Evolutionary conservation across 2,329 filamentous ascomycete species (phyloP).

Genomic region (Emmonsiellopsis sp.): DNA sequence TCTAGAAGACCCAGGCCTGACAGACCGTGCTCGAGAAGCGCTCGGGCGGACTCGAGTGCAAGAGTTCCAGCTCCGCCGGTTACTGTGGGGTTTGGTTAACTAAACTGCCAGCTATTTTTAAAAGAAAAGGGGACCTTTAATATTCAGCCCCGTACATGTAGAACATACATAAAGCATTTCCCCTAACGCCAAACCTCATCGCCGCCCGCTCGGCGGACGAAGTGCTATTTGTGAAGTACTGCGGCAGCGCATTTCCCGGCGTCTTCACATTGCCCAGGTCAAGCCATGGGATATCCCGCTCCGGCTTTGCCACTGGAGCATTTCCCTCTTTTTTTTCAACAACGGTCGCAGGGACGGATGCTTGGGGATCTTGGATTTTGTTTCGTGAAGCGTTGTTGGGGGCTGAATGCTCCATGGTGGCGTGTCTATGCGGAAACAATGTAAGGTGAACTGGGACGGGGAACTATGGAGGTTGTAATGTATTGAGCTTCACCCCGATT

Average conservation of each 20-base stretch:
- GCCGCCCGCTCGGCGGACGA: slow-evolving; percentile 18
- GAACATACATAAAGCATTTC: slow-evolving; percentile 21
- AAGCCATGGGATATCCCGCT: slow-evolving; percentile 15
- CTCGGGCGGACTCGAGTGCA: slow-evolving; percentile 48
- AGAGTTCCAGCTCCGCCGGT: slow-evolving; percentile 60
- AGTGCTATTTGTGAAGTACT: slow-evolving; percentile 12
- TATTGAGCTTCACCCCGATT: no score
- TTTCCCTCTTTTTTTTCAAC: neutral
- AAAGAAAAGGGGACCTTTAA: neutral
- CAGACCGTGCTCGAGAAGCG: slow-evolving; percentile 60
- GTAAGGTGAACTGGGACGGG: neutral
- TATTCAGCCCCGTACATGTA: slow-evolving; percentile 4
- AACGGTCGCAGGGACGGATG: neutral
- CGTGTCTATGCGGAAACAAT: neutral
- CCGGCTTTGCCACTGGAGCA: neutral
- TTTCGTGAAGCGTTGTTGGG: neutral
- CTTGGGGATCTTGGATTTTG: neutral
- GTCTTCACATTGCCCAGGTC: slow-evolving; percentile 13
- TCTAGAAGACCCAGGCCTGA: slow-evolving; percentile 53
- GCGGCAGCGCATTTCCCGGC: slow-evolving; percentile 20
- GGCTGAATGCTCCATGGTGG: slow-evolving; percentile 1
- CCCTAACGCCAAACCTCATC: slow-evolving; percentile 21
- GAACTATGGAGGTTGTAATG: neutral
- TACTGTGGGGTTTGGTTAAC: slow-evolving; percentile 29
- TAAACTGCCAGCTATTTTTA: neutral